Conservation (phyloP, 1,284 basidiomycete species). For the Ganoderma resinaceum region DNA sequence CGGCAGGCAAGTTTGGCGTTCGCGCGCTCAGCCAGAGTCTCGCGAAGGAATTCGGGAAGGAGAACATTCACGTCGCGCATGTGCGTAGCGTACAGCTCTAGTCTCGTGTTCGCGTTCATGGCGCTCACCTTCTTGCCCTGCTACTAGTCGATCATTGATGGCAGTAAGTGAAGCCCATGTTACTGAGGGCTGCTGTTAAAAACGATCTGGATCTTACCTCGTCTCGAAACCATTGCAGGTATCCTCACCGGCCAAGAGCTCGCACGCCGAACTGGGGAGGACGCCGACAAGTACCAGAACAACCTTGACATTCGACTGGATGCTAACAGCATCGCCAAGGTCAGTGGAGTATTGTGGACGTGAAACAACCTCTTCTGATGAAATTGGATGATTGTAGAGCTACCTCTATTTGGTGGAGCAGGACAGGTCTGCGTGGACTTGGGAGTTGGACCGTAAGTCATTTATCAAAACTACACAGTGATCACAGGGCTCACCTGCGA, state of each 20-base stretch:
- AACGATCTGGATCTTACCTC: background rate
- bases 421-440: conserved; percentile 54
- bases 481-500: background rate
- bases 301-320: conserved; percentile 57
- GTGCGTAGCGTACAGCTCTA: background rate
- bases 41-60: conserved; percentile 79
- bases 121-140: background rate
- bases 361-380: background rate
- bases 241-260: conserved; percentile 58
- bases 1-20: conserved; percentile 70
- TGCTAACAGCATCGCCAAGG: conserved; percentile 71
- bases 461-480: no score
- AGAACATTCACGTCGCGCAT: conserved; percentile 73
- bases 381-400: conserved; percentile 34
- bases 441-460: conserved; percentile 52
- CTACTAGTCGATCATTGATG: conserved; percentile 46
- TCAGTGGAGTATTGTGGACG: conserved; percentile 40
- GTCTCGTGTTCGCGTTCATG: background rate
- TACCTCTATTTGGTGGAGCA: conserved; percentile 50
- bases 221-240: conserved; percentile 29
- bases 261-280: conserved; percentile 19
- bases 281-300: conserved; percentile 48
- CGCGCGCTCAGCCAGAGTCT: conserved; percentile 77
- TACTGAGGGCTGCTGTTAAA: background rate
- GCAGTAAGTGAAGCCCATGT: no score